Percentiles rank a stretch among this genome's conserved stretches.
These are phyloP conservation scores for Ogataea paraovalis DNA, from an alignment of 805 yeast genomes.

Conservation along the genomic window DNA sequence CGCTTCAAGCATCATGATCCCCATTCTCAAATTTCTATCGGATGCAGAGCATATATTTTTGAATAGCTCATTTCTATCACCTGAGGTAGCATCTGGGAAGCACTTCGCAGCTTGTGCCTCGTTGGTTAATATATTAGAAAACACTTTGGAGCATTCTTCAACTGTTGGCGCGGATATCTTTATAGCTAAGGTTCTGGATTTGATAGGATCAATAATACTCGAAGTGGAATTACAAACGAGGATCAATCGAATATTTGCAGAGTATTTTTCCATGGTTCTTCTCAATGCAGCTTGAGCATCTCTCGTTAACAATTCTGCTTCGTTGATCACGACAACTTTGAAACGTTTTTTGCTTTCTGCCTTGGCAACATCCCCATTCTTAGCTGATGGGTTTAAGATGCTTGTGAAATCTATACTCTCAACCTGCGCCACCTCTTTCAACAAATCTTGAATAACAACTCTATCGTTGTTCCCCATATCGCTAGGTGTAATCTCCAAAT, in stretches of 20 bases:
- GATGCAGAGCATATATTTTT: constrained; percentile 50
- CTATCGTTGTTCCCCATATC: constrained; percentile 97
- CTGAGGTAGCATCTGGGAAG: constrained; percentile 33
- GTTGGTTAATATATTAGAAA: constrained; percentile 50
- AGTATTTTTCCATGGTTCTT: constrained; percentile 94
- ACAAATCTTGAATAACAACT: constrained; percentile 87
- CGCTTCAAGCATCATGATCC: constrained; percentile 79
- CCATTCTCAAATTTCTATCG: constrained; percentile 72
- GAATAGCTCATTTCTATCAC: constrained; percentile 35
- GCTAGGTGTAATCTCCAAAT: constrained; percentile 91
- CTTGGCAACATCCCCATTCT: neutral
- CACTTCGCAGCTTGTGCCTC: constrained; percentile 41
- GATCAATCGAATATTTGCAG: constrained; percentile 78
- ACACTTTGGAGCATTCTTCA: constrained; percentile 53
- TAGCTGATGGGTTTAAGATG: constrained; percentile 28
- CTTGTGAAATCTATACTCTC: constrained; percentile 83
- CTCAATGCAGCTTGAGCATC: constrained; percentile 96
- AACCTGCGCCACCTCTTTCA: constrained; percentile 92
- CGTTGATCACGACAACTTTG: constrained; percentile 82
- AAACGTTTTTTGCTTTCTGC: constrained; percentile 45
- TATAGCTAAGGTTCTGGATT: constrained; percentile 86
- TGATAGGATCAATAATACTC: constrained; percentile 88
- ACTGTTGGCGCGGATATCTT: constrained; percentile 78
- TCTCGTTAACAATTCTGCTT: constrained; percentile 83
- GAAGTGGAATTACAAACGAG: constrained; percentile 87